Evolutionary conservation across 2,329 filamentous ascomycete species (phyloP).

Genomic region (Lojkania enalia): DNA sequence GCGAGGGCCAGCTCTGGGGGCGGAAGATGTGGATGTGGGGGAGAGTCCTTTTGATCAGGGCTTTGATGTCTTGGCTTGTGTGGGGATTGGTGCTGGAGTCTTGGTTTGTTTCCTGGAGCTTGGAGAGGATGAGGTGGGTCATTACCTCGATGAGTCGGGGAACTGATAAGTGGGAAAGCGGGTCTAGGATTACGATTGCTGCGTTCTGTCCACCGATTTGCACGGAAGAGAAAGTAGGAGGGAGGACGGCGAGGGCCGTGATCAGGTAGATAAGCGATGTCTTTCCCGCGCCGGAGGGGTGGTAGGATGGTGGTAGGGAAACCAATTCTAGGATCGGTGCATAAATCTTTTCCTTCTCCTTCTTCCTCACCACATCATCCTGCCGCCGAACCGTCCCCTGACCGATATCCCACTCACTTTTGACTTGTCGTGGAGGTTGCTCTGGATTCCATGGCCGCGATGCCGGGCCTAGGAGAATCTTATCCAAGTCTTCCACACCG

Average conservation of each 20-base stretch:
- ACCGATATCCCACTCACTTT: neutral
- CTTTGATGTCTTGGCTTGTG: constrained; percentile 11
- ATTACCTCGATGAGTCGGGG: constrained; percentile 50
- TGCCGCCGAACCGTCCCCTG: neutral
- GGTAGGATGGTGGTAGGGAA: constrained; percentile 45
- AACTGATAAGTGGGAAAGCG: constrained; percentile 58
- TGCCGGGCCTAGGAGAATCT: constrained; percentile 24
- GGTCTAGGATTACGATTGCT: constrained; percentile 60
- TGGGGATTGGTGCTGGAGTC: neutral
- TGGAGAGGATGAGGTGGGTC: constrained; percentile 14
- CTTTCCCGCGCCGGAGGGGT: constrained; percentile 57
- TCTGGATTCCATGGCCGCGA: constrained; percentile 2
- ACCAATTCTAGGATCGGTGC: constrained; percentile 55
- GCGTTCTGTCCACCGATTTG: constrained; percentile 47
- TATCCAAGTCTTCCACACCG: constrained; percentile 53
- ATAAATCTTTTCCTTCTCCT: too few species aligned
- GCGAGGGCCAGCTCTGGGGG: constrained; percentile 55
- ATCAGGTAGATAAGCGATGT: constrained; percentile 63
- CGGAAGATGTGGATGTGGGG: constrained; percentile 62
- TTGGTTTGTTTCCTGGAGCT: neutral
- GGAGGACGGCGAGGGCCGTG: constrained; percentile 56
- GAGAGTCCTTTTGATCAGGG: constrained; percentile 47
- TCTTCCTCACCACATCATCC: too few species aligned
- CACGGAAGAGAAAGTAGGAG: constrained; percentile 28
- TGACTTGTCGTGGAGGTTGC: constrained; percentile 10